Evolutionary conservation across 169 alveolate species (phyloP).

Genomic region (Plasmodium relictum): DNA sequence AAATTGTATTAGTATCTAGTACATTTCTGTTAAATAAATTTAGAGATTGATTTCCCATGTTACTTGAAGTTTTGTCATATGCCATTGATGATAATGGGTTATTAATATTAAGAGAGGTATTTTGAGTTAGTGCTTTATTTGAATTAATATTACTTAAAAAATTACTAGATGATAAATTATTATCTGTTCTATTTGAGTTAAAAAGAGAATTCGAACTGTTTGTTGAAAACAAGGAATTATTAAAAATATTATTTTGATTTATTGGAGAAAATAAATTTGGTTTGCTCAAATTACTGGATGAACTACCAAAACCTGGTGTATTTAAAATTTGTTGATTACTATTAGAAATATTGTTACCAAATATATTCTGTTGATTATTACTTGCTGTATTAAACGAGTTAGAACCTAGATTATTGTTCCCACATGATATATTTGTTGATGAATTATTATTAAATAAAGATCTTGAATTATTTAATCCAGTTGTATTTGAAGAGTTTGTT

Average conservation of each 20-base stretch:
- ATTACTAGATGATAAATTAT: not conserved
- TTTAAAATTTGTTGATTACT: not conserved
- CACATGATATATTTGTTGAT: not conserved
- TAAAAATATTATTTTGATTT: constrained; percentile 19
- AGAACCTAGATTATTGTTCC: not conserved
- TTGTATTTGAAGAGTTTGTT: not conserved
- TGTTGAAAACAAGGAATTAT: not conserved
- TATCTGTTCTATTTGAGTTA: not conserved
- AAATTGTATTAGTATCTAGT: not conserved
- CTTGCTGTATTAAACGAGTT: not conserved
- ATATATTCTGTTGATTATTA: not conserved
- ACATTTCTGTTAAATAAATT: not conserved
- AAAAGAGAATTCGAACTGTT: not conserved
- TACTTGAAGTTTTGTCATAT: not conserved
- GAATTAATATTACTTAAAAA: not conserved
- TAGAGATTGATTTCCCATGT: not conserved
- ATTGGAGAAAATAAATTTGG: constrained; percentile 26
- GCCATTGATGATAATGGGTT: not conserved
- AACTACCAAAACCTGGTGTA: not conserved
- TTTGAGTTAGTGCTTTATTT: not conserved
- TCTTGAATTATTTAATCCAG: not conserved
- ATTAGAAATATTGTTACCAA: constrained; percentile 7
- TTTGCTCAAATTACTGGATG: not conserved
- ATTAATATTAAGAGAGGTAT: not conserved
- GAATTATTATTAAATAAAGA: not conserved